Conservation (phyloP, 352 stramenopile genomes). For the Pythium rishiriense region DNA sequence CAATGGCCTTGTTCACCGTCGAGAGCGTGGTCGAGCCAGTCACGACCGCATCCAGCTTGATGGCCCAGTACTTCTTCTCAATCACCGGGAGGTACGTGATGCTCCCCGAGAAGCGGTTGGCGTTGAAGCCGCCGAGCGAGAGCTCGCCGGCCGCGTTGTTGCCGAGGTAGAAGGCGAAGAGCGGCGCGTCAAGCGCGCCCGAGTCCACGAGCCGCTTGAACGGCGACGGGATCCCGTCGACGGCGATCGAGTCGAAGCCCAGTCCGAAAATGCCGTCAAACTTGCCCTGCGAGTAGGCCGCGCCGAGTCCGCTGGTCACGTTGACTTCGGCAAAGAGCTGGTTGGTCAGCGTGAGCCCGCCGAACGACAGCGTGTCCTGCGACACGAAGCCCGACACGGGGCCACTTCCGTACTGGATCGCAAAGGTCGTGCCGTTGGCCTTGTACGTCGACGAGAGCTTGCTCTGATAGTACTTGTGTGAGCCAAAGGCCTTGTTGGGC, state of each 20-base stretch:
- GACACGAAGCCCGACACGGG: conserved; percentile 92
- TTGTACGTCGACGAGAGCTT: conserved; percentile 81
- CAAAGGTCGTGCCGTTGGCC: conserved; percentile 89
- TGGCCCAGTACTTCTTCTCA: conserved; percentile 61
- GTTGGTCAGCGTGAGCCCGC: conserved; percentile 54
- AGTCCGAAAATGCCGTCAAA: conserved; percentile 98
- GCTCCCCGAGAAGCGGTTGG: conserved; percentile 92
- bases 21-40: conserved; percentile 15
- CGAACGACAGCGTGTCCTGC: conserved; percentile 79
- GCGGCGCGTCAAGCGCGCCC: conserved; percentile 78
- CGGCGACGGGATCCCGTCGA: conserved; percentile 90
- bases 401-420: conserved; percentile 95
- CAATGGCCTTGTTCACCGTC: conserved; percentile 65
- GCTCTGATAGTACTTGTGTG: conserved; percentile 86
- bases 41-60: conserved; percentile 26
- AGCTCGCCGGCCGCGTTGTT: conserved; percentile 75
- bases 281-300: conserved; percentile 93
- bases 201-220: conserved; percentile 93
- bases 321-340: conserved; percentile 96
- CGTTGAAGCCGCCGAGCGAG: conserved; percentile 81
- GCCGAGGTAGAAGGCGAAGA: conserved; percentile 97
- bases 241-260: conserved; percentile 92
- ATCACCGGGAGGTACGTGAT: conserved; percentile 87
- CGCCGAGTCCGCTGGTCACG: conserved; percentile 93
- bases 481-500: conserved; percentile 69